A percentile compares a stretch with the other conserved stretches of the same genome.
These are phyloP conservation scores for Rasamsonia emersonii DNA, from an alignment of 2,329 filamentous ascomycete species.

Conservation along the genomic window DNA sequence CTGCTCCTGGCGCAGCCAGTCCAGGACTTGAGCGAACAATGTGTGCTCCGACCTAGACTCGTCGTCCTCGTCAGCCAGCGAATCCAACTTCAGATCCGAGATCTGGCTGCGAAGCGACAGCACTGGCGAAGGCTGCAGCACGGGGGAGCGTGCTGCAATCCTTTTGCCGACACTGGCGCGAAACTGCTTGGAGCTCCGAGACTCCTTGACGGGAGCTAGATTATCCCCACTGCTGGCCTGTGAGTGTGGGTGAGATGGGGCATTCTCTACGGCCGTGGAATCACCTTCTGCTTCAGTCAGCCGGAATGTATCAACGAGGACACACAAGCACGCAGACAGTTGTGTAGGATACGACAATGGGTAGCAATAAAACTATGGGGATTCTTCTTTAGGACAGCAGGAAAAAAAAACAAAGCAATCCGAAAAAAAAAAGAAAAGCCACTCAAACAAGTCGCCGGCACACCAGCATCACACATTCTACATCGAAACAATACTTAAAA, in stretches of 20 bases:
- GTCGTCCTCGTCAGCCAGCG: conserved; percentile 16
- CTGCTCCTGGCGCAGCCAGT: conserved; percentile 79
- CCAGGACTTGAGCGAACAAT: conserved; percentile 63
- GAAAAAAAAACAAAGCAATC: too few relatives aligned
- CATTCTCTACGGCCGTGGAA: too few relatives aligned
- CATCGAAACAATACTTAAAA: too few relatives aligned
- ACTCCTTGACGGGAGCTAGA: conserved; percentile 1
- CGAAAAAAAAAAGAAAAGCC: too few relatives aligned
- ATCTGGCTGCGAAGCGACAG: conserved; percentile 20
- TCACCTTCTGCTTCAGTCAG: too few relatives aligned
- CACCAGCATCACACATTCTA: too few relatives aligned
- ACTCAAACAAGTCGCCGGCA: too few relatives aligned
- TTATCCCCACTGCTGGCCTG: neutral
- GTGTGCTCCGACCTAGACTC: conserved; percentile 20
- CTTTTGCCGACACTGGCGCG: conserved; percentile 20
- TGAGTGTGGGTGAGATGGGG: neutral
- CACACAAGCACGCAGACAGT: too few relatives aligned
- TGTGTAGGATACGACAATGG: too few relatives aligned
- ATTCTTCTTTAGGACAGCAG: too few relatives aligned
- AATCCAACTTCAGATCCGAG: conserved; percentile 18
- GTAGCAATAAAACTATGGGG: too few relatives aligned
- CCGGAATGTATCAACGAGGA: too few relatives aligned
- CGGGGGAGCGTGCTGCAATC: conserved; percentile 17
- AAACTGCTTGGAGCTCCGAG: conserved; percentile 18
- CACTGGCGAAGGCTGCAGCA: conserved; percentile 10